These are phyloP conservation scores for Naganishia vishniacii DNA, from an alignment of 768 basidiomycete species.

Conservation along the genomic window DNA sequence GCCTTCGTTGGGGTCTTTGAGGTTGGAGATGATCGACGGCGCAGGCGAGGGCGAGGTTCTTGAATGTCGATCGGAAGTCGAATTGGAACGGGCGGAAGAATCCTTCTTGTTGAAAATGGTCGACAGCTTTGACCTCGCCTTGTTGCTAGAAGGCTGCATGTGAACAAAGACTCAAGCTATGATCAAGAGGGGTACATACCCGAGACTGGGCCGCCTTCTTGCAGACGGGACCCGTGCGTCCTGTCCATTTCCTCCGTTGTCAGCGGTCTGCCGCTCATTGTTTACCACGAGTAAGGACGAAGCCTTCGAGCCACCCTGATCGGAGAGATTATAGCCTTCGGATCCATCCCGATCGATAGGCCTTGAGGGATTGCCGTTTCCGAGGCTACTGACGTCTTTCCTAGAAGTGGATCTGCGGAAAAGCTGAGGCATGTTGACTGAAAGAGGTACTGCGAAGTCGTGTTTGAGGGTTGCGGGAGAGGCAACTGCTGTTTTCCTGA, in stretches of 20 bases:
- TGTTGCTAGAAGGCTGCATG: not conserved
- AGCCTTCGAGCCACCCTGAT: conserved; percentile 3
- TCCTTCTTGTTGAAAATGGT: conserved; percentile 8
- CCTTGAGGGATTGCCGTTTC: not conserved
- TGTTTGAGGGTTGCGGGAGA: no score
- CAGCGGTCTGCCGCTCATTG: not conserved
- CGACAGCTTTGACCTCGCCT: conserved; percentile 3
- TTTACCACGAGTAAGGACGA: conserved; percentile 3
- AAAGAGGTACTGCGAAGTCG: not conserved
- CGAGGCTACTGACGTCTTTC: not conserved
- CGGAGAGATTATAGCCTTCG: not conserved
- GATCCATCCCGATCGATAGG: not conserved
- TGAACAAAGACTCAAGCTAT: not conserved
- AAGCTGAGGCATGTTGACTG: not conserved
- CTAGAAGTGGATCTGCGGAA: conserved; percentile 11
- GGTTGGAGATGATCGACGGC: not conserved
- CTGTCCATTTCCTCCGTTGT: not conserved
- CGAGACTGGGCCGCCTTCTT: not conserved
- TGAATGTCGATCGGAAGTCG: not conserved
- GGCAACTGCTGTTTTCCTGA: no score
- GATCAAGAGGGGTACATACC: not conserved
- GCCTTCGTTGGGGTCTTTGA: not conserved
- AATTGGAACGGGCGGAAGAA: not conserved
- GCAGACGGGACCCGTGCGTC: not conserved
- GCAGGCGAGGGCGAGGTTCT: conserved; percentile 8